Base-by-base conservation (phyloP, 1,284 basidiomycete species). In the Pyrrhoderma lamaoense region DNA sequence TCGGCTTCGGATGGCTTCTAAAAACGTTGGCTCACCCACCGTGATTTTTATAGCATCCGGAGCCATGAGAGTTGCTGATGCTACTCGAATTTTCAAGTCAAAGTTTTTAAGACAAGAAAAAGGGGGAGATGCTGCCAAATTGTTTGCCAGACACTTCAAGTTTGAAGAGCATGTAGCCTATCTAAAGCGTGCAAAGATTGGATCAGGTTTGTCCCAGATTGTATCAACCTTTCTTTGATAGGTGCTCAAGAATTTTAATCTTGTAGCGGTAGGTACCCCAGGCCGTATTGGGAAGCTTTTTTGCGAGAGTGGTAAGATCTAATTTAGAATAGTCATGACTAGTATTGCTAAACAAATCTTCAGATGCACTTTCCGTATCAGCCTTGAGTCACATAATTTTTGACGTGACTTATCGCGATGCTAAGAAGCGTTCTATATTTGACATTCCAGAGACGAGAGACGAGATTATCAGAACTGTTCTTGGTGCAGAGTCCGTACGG, bases 101-200 rank as follows among this genome's bases (percentile, higher is more conserved):
- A 82, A 75, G 63, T 76, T 69, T 55, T 70, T 89, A 53, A 70
- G 80, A 59, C 81, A 84, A 48, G 80, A 88, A 47, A 89, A 87
- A 64, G 81, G 87, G 52, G 86, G 84, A 23, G 86, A 90, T 56
- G 80, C 91, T 38, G 89, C 85, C 25, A 93, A 93, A 64, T 73
- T 90, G 31, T 93, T 93, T 60, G 86, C 89, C 42, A 89, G 82
- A 65, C 89, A 93, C 63, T 81, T 90, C 68, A 92, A 90, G 67
- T 71, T 93, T 40, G 71, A 81, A 49, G 84, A 91, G 54, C 89
- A 93, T 62, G 78, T 85, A 59, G 69, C 76, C 16, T 88, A 89
- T 67, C 70, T 93, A 58, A 75, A 75, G 63, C 74, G 78, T 57
- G 88, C 87, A 14, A 87, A 82, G 62, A 75, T 92, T 43, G 83